A percentile compares a stretch with the other conserved stretches of the same genome.
These are phyloP conservation scores for Rhodotorula kratochvilovae DNA, from an alignment of 768 basidiomycete genomes.

Conservation along the genomic window DNA sequence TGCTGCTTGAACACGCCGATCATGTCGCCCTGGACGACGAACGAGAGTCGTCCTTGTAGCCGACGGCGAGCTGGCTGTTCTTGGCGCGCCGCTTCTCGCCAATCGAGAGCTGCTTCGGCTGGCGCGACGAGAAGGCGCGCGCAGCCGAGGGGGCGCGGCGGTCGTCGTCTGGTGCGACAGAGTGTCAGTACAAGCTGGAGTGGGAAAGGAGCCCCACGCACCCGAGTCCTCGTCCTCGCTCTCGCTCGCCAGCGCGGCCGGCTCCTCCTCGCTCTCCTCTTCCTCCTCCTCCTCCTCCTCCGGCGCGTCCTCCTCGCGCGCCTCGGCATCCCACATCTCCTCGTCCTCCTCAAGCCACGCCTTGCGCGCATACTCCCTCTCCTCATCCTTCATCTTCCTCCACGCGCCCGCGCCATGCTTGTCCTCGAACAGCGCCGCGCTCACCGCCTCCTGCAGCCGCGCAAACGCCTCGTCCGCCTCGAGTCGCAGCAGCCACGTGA, in stretches of 20 bases:
- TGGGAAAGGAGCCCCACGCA: background rate
- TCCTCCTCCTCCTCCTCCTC: slow-evolving; percentile 53
- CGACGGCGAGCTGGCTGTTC: slow-evolving; percentile 86
- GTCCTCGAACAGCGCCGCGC: slow-evolving; percentile 69
- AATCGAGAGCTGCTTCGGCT: slow-evolving; percentile 49
- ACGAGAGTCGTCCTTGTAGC: slow-evolving; percentile 93
- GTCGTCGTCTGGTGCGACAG: slow-evolving; percentile 18
- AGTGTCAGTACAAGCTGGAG: background rate
- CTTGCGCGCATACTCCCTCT: slow-evolving; percentile 74
- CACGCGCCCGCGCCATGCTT: slow-evolving; percentile 53
- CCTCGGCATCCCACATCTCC: slow-evolving; percentile 74
- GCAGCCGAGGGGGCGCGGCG: slow-evolving; percentile 1
- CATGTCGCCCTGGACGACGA: slow-evolving; percentile 75
- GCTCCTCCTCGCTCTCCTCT: slow-evolving; percentile 39
- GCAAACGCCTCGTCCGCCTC: slow-evolving; percentile 56
- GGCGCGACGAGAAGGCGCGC: slow-evolving; percentile 15
- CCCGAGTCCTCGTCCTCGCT: slow-evolving; percentile 25
- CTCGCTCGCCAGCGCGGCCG: slow-evolving; percentile 21
- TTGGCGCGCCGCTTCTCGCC: slow-evolving; percentile 43
- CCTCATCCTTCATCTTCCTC: slow-evolving; percentile 66
- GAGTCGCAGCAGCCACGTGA: slow-evolving; percentile 80
- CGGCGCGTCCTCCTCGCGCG: slow-evolving; percentile 59
- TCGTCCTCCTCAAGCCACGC: slow-evolving; percentile 68
- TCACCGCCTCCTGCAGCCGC: slow-evolving; percentile 61
- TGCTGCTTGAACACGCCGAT: slow-evolving; percentile 45